Evolutionary conservation across 2,329 filamentous ascomycete genomes (phyloP), one percentile per base, ranked within the genome.

Genomic region (Aplosporella prunicola): DNA sequence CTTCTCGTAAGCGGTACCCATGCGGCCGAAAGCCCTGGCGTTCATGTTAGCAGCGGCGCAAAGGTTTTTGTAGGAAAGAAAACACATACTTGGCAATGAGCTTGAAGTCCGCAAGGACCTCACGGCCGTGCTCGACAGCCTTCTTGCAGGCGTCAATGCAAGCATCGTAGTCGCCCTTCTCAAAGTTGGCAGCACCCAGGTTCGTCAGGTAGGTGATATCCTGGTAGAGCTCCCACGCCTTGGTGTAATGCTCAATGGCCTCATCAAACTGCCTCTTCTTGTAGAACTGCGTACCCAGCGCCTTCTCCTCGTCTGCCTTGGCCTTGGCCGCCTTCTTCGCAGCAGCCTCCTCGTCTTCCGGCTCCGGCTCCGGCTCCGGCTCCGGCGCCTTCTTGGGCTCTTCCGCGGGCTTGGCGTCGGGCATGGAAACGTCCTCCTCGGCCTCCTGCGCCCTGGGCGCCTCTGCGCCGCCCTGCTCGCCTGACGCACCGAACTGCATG

Each of bases 151-250:
- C 68, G 51, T 93, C 83, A 46, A 98, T 87, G 48, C 82, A 80
- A 41, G 80, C 82, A 53, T 93, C 75, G 60, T 84, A 93, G 58
- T 96, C 91, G 40, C 87, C 88, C 71, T 96, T 95, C 63, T 98
- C 91, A 51, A 88, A 96, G 54, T 93, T 78, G 43, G 89, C 91
- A 3, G 91, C 91, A 43, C 87, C 86, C 20, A 93, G 74, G 65
- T 98, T 98, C 69, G 93, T 98, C 43, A 96, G 73, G 65, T 98
- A 98, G 11, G 89, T 91, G 54, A 98, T 93, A 54, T 98, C 91
- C 71, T 95, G 91, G 75, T 85, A 72, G 25, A 83, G 63, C 42
- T 94, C 88, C 91, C 91, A 98, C 0, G 91, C 91, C 61, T 93
- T 93, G 58, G 63, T 75, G 71, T 98, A 98, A 68, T 98, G 86